Base-by-base conservation (phyloP, 306 rosid species). In the Gillenia trifoliata region DNA sequence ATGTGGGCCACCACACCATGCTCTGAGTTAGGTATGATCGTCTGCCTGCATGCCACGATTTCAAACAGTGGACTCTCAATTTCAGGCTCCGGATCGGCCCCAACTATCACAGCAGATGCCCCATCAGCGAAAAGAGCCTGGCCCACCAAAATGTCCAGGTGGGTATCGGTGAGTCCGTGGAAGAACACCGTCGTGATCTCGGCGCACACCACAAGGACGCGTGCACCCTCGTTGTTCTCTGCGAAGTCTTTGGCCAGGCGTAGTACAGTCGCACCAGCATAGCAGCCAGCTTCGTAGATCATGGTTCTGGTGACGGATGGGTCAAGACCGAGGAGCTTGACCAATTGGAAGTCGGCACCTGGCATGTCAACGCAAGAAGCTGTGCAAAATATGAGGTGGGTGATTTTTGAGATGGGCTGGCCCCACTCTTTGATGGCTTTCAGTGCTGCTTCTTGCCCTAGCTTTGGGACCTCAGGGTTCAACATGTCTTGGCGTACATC, bases 341-440 rank as follows among this genome's bases (percentile, higher is more conserved):
- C 0, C 4, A 83, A 80, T 30, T 78, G 81, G 33, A 75, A 78
- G 22, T 86, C 87, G 0, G 82, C 85, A 31, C 84, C 89, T 0
- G 87, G 85, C 80, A 83, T 80, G 77, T 80, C 83, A 0, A 80
- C 68, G 6, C 85, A 82, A 0, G 85, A 75, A 6, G 81, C 67
- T n/a, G 89, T 72, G 71, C 83, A 83, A 20, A 86, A 75, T 34
- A 86, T 69, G 38, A 86, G 83, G n/a, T 83, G 85, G 5, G 87
- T 81, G 55, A 83, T 84, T 2, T 71, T 77, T 16, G 84, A 81
- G 6, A 55, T 83, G 57, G 86, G 73, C 6, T 77, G 64, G 0
- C 84, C 86, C 90, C 86, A 83, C 74, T 83, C 90, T 23, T 78
- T 57, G 3, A 83, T 33, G 66, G 83, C 89, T 29, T 75, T 83